Conservation (phyloP, 2,329 filamentous ascomycete genomes). For the Trichoderma atroviride region DNA sequence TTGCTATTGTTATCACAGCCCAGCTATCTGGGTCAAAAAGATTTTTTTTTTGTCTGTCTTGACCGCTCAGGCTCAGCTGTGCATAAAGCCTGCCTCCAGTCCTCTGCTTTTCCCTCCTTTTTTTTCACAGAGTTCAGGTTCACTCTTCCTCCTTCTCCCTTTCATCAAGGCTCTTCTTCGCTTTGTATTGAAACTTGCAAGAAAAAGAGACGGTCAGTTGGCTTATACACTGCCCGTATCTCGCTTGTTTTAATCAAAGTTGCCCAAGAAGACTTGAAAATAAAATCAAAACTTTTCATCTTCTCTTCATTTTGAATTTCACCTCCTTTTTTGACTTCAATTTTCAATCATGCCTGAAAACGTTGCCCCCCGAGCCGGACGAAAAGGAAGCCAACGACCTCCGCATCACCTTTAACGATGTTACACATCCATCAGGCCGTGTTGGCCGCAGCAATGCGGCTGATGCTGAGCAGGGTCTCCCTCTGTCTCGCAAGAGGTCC, state of each 20-base stretch:
- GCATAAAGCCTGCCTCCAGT: conserved; percentile 13
- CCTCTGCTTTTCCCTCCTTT: not conserved
- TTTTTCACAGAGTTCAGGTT: not conserved
- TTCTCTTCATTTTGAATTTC: not conserved
- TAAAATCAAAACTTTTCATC: not conserved
- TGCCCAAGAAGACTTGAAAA: not conserved
- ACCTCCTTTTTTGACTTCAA: not conserved
- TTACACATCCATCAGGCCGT: conserved; percentile 28
- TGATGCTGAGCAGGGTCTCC: conserved; percentile 28
- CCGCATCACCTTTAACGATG: conserved; percentile 34
- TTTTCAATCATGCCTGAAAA: conserved; percentile 30
- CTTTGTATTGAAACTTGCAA: not conserved
- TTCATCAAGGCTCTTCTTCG: not conserved
- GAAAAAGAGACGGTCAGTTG: not conserved
- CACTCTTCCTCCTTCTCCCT: not conserved
- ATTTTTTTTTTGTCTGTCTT: not conserved
- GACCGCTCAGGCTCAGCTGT: not conserved
- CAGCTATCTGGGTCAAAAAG: not conserved
- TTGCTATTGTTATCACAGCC: not conserved
- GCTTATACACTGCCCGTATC: not conserved
- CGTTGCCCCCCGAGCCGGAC: conserved; percentile 27
- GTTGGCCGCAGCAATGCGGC: conserved; percentile 28
- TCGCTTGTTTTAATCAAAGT: not conserved
- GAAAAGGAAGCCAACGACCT: conserved; percentile 34
- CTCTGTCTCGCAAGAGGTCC: conserved; percentile 33